Evolutionary conservation across 495 filamentous ascomycete species (phyloP), one percentile per base, ranked within the genome.

Genomic region (Trypethelium eluteriae): DNA sequence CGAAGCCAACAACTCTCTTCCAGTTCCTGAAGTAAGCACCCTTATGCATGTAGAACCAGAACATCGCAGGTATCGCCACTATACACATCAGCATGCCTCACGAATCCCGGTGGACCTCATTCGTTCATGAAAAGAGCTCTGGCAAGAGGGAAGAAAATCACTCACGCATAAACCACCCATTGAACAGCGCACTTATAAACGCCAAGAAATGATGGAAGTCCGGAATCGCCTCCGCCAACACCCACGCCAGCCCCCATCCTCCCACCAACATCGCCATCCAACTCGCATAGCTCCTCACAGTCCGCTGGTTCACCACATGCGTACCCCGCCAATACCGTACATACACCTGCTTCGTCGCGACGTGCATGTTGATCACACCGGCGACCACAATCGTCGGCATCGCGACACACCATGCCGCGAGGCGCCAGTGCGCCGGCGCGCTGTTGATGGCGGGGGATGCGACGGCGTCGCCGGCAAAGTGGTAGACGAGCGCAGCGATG

Each of bases 401-500:
- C 39, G 90, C 90, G 66, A 95, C 80, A 18, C 89, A 90, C 71
- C 89, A 96, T 2, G 89, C 88, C 41, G 92, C 74, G 75, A 90
- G 91, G 66, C 84, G 82, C 16, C 92, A 74, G 84, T 39, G 1
- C 78, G 76, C 10, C 25, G 84, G 81, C 9, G 88, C 85, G 0
- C 86, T 86, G 14, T 85, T 81, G 0, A 93, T 81, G 2, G 89
- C 89, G 0, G 90, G 90, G 1, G 85, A 86, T 6, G 77, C 69
- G 49, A 93, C 90, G 16, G 78, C 76, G 2, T 74, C 74, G 18
- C 91, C 91, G 39, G 86, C 86, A 72, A 85, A 95, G 75, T 77
- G 79, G 79, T 93, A 95, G 69, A 92, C 86, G 32, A 92, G 78
- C 2, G 86, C 81, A 14, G 85, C 85, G 2, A 87, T 84, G 41